Evolutionary conservation across 768 basidiomycete genomes (phyloP).

Genomic region (Collybia mongolica): DNA sequence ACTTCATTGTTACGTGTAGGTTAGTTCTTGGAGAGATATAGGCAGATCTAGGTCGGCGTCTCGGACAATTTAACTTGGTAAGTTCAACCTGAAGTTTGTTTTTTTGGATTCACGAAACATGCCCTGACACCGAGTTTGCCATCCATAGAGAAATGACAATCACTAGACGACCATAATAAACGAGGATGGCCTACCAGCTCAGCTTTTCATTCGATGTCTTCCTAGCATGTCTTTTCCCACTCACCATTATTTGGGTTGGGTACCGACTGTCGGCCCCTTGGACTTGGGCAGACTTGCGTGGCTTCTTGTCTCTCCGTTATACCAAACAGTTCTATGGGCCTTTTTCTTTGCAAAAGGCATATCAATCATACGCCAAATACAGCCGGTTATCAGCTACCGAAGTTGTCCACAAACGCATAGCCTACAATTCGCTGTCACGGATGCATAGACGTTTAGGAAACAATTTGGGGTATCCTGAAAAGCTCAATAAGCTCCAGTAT

Average conservation of each 20-base stretch:
- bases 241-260: conserved; percentile 30
- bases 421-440: conserved; percentile 43
- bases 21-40: no score
- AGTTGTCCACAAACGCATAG: conserved; percentile 35
- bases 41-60: no score
- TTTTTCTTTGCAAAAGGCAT: conserved; percentile 47
- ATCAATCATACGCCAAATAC: conserved; percentile 44
- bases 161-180: no score
- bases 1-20: no score
- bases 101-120: no score
- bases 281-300: conserved; percentile 23
- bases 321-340: conserved; percentile 21
- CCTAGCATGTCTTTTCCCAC: conserved; percentile 37
- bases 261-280: conserved; percentile 15
- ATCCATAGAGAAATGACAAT: no score
- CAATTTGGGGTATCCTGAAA: conserved; percentile 52
- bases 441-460: conserved; percentile 48
- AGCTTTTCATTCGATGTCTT: conserved; percentile 32
- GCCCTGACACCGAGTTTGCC: no score
- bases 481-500: conserved; percentile 43
- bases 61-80: no score
- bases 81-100: no score
- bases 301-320: conserved; percentile 23
- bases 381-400: conserved; percentile 38
- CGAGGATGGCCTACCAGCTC: background rate